Evolutionary conservation across 495 filamentous ascomycete genomes (phyloP), one percentile per base, ranked within the genome.

Genomic region (Cercophora scortea): DNA sequence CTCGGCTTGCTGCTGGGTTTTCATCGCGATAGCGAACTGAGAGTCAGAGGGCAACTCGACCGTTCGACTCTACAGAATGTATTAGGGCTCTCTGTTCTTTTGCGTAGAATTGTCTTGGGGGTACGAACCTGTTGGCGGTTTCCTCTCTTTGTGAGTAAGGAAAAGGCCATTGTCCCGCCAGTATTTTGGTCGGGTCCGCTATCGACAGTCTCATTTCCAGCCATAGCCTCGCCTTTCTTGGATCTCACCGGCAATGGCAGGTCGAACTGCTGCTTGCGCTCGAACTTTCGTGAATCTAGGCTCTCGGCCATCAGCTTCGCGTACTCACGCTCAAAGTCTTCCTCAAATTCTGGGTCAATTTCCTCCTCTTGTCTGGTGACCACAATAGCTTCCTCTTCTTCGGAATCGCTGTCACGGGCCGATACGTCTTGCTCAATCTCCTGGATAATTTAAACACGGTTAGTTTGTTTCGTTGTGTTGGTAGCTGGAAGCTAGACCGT

Each of bases 261-360:
- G 62, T 99, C 93, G 62, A 99, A 95, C 42, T 94, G 72, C 34
- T 84, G 83, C 68, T 95, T 96, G 42, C 93, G 88, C 60, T 99
- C 92, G 57, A 94, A 93, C 59, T 92, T 93, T 49, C 94, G 79
- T 8, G 90, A 89, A 38, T 97, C 94, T 65, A 94, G 71, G 72
- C 91, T 95, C 62, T 99, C 93, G 55, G 90, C 79, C 94, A 97
- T 96, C 84, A 99, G 88, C 69, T 96, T 97, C 15, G 94, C 91
- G 67, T 94, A 90, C 71, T 97, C 93, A 60, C 93, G 89, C 60
- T 97, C 94, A 61, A 99, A 99, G 38, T 99, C 94, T 6, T 92
- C 93, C 56, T 97, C 93, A 42, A 83, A 87, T 70, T 95, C 90
- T 0, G 93, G 94, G 54, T 99, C 91, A 41, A 91, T 79, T 62